Evolutionary conservation across 345 rosid genomes (phyloP), one percentile per base, ranked within the genome.

Genomic region (Hevea brasiliensis): DNA sequence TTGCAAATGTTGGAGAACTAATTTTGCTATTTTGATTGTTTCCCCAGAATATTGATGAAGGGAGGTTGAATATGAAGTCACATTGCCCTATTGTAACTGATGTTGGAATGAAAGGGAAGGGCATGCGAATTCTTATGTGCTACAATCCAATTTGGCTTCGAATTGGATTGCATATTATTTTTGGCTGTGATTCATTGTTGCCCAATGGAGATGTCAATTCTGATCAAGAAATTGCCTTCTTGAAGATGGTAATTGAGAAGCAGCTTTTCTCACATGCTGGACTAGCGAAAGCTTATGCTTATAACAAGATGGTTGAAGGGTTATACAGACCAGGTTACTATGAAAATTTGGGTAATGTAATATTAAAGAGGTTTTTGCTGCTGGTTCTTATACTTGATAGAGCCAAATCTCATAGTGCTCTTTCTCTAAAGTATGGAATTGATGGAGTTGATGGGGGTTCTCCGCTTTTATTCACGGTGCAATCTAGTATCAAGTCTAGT

Each of bases 381-480:
- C 89, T 94, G 45, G 91, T 85, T 8, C 92, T 94, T 65, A 62
- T 90, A 45, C 87, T 94, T 48, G 98, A 94, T 81, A 88, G 90
- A 84, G 95, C 89, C 57, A 94, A 94, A 84, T 86, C 87, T 58
- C 85, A 80, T 37, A 88, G 89, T 71, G 73, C 86, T 80, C 95
- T 94, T 74, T 85, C 95, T 75, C 86, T 90, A 18, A 86, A 86
- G 78, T 89, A 88, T 67, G 98, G 98, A 47, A 88, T 92, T 75
- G 98, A 94, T 84, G 98, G 98, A 70, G 51, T 82, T 44, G 98
- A 94, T 63, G 98, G 98, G 66, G 98, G 98, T 71, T 92, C 98
- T 61, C 97, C 98, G 64, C 88, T 85, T 73, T 61, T 94, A 64
- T 94, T 94, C 76, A 41, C 64, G 6, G 79, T 68, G 72, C 84